Conservation (phyloP, 2,329 filamentous ascomycete genomes). For the Venturia oleaginea region DNA sequence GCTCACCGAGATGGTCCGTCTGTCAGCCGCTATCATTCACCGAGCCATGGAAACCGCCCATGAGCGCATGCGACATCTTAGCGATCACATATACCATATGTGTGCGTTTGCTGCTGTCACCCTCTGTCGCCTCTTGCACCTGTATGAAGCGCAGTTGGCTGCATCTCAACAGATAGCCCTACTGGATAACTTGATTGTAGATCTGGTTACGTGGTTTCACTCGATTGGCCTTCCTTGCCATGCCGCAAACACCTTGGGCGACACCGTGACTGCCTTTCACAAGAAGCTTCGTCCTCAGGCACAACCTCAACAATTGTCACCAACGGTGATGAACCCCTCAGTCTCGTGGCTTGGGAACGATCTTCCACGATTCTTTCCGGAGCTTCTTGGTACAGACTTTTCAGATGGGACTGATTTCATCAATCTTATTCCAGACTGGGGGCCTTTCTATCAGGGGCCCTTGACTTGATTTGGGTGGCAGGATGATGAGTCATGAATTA, state of each 20-base stretch:
- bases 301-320: conserved; percentile 1
- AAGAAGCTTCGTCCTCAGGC: conserved; percentile 27
- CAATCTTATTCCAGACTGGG: conserved; percentile 23
- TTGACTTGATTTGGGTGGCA: not conserved
- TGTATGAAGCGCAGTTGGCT: conserved; percentile 28
- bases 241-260: conserved; percentile 31
- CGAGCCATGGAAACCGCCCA: conserved; percentile 36
- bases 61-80: conserved; percentile 36
- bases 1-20: conserved; percentile 33
- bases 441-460: conserved; percentile 16
- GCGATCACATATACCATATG: conserved; percentile 40
- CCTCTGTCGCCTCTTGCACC: conserved; percentile 29
- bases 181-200: conserved; percentile 28
- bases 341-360: conserved; percentile 18
- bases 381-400: conserved; percentile 25
- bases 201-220: conserved; percentile 32
- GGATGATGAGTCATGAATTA: too few relatives aligned
- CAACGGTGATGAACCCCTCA: not conserved
- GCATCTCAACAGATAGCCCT: conserved; percentile 24
- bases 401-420: conserved; percentile 22
- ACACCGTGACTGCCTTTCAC: conserved; percentile 29
- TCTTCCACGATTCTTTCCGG: conserved; percentile 24
- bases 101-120: conserved; percentile 37
- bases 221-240: conserved; percentile 35
- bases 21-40: conserved; percentile 32